Conservation (phyloP, 805 yeast species). For the Starmerella riodocensis region DNA sequence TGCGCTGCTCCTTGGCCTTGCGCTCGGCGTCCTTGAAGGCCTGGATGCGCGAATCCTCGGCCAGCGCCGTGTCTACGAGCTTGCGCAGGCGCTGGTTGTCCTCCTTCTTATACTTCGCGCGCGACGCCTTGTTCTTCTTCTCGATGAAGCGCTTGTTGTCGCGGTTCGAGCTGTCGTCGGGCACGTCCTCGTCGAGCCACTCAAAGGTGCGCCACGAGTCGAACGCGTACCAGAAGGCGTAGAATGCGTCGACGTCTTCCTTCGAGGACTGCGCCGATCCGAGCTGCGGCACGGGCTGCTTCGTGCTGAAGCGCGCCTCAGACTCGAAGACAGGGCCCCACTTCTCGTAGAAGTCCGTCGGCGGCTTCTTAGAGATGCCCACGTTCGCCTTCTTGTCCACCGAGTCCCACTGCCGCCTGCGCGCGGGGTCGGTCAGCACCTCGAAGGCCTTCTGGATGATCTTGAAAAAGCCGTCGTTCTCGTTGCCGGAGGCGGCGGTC, state of each 20-base stretch:
- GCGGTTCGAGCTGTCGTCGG: conserved; percentile 97
- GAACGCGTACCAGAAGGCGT: conserved; percentile 82
- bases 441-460: conserved; percentile 95
- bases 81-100: conserved; percentile 83
- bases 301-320: conserved; percentile 86
- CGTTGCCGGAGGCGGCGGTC: conserved; percentile 79
- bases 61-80: conserved; percentile 73
- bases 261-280: conserved; percentile 59
- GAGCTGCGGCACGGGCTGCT: conserved; percentile 72
- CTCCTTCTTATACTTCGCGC: conserved; percentile 95
- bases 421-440: conserved; percentile 67
- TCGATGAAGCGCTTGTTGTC: conserved; percentile 98
- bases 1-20: conserved; percentile 84
- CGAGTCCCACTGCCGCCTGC: conserved; percentile 89
- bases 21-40: conserved; percentile 85
- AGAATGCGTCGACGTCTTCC: conserved; percentile 74
- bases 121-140: conserved; percentile 90
- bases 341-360: conserved; percentile 69
- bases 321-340: conserved; percentile 87
- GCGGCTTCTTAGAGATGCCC: conserved; percentile 52
- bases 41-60: conserved; percentile 91
- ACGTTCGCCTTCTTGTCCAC: conserved; percentile 85
- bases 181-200: conserved; percentile 96
- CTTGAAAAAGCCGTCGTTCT: conserved; percentile 94
- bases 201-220: conserved; percentile 98